phyloP scores from a whole-genome alignment of 192 early-diverging fungal genomes.

The Allomyces javanicus region DNA sequence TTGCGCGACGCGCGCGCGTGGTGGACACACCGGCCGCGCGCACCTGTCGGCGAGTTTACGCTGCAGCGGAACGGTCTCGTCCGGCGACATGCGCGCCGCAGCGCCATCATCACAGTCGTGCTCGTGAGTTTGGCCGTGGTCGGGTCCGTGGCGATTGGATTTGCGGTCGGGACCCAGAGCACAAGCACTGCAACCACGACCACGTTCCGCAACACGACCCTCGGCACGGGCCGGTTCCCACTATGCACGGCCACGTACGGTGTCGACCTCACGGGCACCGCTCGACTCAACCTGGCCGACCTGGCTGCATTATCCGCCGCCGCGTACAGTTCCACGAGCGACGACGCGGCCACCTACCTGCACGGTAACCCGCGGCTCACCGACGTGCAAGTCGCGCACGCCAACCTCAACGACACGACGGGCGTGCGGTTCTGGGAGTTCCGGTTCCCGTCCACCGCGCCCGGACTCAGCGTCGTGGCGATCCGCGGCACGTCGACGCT shows the following conservation, averaged over 20 bases:
- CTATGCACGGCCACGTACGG: background rate
- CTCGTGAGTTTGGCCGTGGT: too few relatives aligned
- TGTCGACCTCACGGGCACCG: background rate
- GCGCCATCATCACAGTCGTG: background rate
- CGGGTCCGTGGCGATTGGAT: background rate
- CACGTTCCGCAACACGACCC: background rate
- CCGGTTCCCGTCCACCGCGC: background rate
- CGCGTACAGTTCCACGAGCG: background rate
- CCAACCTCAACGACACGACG: background rate
- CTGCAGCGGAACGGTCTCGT: background rate
- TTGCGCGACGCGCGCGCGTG: background rate
- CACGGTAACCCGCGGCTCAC: background rate
- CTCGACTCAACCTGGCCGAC: background rate
- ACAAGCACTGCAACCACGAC: background rate
- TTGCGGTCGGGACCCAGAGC: background rate
- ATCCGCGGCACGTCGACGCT: background rate
- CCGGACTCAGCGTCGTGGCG: background rate
- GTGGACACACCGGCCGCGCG: background rate
- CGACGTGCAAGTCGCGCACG: too few relatives aligned
- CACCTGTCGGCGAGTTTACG: background rate
- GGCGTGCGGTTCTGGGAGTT: background rate
- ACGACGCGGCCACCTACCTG: background rate
- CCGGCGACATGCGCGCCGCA: background rate
- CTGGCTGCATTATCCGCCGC: background rate
- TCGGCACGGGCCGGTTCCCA: background rate